Evolutionary conservation across 495 filamentous ascomycete species (phyloP).

Genomic region (Immersiella caudata): DNA sequence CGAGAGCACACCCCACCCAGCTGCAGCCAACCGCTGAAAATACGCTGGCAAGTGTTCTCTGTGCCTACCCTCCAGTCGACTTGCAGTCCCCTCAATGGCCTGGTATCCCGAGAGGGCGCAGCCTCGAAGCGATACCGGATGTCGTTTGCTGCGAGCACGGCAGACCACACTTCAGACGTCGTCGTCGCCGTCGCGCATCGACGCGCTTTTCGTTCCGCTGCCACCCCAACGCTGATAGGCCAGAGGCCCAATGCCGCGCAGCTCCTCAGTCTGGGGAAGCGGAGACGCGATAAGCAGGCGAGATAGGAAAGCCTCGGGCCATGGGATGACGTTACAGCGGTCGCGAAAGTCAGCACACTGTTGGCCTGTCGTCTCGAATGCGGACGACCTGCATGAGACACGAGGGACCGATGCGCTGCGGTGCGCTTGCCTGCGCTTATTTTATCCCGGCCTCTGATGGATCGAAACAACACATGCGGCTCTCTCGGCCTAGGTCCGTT

Average conservation of each 20-base stretch:
- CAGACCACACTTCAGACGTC: neutral
- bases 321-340: conserved; percentile 3
- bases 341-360: neutral
- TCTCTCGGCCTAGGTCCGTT: neutral
- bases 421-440: conserved; percentile 10
- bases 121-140: conserved; percentile 2
- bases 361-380: conserved; percentile 1
- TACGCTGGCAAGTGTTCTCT: neutral
- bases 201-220: neutral
- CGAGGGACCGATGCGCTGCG: neutral
- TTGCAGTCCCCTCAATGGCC: neutral
- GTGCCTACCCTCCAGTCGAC: neutral
- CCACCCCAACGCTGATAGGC: conserved; percentile 11
- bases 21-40: conserved; percentile 4
- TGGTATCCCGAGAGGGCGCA: neutral
- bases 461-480: neutral
- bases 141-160: neutral
- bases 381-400: conserved; percentile 1
- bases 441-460: neutral
- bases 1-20: conserved; percentile 1
- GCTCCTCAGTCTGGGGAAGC: conserved; percentile 19
- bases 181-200: neutral
- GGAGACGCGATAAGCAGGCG: conserved; percentile 19
- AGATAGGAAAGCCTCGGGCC: conserved; percentile 21
- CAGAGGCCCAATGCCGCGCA: neutral